Base-by-base conservation (phyloP, 2,329 filamentous ascomycete species). In the Pseudogymnoascus sp. region DNA sequence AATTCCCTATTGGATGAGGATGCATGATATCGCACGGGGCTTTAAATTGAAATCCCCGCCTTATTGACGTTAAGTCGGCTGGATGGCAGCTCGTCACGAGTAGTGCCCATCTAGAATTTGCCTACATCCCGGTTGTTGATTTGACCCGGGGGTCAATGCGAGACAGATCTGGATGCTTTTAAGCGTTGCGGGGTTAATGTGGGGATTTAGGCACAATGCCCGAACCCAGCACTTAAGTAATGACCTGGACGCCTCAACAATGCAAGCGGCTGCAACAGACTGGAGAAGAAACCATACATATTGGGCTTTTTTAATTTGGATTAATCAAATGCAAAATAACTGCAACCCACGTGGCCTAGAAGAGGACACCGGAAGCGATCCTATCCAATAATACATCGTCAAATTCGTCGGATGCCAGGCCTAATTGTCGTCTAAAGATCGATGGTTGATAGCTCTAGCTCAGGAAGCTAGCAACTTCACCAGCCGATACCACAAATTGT, bases 101-200 rank as follows among this genome's bases (percentile, higher is more conserved):
- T n/a, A 19, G 11, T n/a, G 50, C n/a, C 26, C 29, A 33, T 56
- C 50, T 33, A 56, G 50, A 56, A 16, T 56, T 56, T 56, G 50
- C 50, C 50, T n/a, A 56, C 50, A 56, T 56, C 50, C 50, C 29
- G 50, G 50, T 33, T 33, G 50, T 33, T 56, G 24, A 26, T 56
- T 56, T 56, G 50, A 33, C 7, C 50, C 50, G 50, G 50, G 50
- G 26, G 26, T 56, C 50, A 56, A 33, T 56, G 50, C 50, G 26
- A 56, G 26, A 31, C 26, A 56, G 50, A 33, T 56, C 50, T 56
- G 50, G 50, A 56, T 33, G 26, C 50, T 56, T 56, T 56, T 56
- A 56, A 56, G 50, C 50, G 50, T 56, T 56, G 50, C 50, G 50
- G 50, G 50, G 50, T 21, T 56, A 56, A 21, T 56, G 50, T 56